Base-by-base conservation (phyloP, 2,329 filamentous ascomycete genomes). In the Aspergillus melleus region DNA sequence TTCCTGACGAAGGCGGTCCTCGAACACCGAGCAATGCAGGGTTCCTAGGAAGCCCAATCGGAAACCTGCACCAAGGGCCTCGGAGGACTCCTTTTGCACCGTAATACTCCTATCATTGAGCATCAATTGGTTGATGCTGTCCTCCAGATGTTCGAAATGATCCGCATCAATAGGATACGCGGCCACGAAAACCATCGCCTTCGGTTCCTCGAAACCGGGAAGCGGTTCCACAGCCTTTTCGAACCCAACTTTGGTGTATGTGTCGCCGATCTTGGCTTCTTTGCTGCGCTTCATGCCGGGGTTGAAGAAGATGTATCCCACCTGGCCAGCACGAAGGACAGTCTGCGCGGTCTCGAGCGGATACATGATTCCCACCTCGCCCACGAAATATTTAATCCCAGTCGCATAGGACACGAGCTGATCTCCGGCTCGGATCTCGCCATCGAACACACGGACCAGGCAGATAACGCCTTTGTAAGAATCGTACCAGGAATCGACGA, bases 401-500 rank as follows among this genome's bases (percentile, higher is more conserved):
- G 95, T 99, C 1, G 89, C 94, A 68, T 97, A 89, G 0, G 93
- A 97, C 4, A 91, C 80, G n/a, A 99, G 80, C 44, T 89, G 87
- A 71, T 98, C 92, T 4, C 95, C 95, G 0, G 93, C 87, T 59
- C 84, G 86, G 63, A 99, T 83, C 54, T 86, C 85, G 11, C 95
- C 95, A 65, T 98, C 92, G 69, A 99, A 99, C 19, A 99, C 82
- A 11, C 95, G 84, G 12, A 99, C 92, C 6, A 99, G 83, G 54
- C 97, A 83, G 55, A 98, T 90, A 39, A 99, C 95, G 12, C 95
- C 95, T 66, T 92, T 90, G 76, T 97, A 99, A 61, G 89, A 93
- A 72, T 96, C 93, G 74, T 99, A 99, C 95, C 95, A 99, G 22
- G 93, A 97, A 77, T 99, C 95, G 29, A 99, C 92, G 14, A 99